A percentile compares a stretch with the other conserved stretches of the same genome.
These are phyloP conservation scores for Phytophthora fragariae DNA, from an alignment of 352 stramenopile species.

Conservation along the genomic window DNA sequence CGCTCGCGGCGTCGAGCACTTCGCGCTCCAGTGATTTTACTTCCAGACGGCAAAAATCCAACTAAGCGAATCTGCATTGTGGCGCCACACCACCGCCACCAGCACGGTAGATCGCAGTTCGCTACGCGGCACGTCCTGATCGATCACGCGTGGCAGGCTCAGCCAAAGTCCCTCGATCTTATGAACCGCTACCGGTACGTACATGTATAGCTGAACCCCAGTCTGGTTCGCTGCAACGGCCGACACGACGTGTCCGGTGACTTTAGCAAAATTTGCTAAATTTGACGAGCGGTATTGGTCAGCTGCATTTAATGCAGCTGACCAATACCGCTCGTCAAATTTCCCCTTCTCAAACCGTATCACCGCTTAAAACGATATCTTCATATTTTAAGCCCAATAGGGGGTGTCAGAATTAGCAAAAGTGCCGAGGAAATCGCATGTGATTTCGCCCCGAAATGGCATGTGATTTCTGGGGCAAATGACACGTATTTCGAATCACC, in stretches of 20 bases:
- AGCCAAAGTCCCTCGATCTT: not conserved
- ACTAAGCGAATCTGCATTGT: not conserved
- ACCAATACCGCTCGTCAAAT: not conserved
- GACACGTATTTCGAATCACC: too few species aligned
- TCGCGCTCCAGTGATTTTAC: not conserved
- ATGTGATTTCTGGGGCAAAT: too few species aligned
- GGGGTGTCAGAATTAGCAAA: too few species aligned
- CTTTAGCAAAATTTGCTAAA: too few species aligned
- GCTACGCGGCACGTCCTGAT: not conserved
- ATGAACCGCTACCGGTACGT: constrained; percentile 6
- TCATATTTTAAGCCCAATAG: too few species aligned
- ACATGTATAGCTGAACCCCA: not conserved
- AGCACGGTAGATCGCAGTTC: not conserved
- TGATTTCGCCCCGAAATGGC: too few species aligned
- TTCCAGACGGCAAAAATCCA: not conserved
- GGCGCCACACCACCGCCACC: not conserved
- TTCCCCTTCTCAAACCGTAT: not conserved
- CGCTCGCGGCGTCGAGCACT: not conserved
- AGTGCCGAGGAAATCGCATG: too few species aligned
- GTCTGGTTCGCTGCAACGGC: not conserved
- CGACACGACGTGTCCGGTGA: not conserved
- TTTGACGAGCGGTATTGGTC: too few species aligned
- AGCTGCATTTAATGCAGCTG: too few species aligned
- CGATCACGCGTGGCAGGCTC: not conserved
- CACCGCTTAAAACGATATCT: not conserved